Base-by-base conservation (phyloP, 257 asterid genomes). In the Schizonepeta tenuifolia region DNA sequence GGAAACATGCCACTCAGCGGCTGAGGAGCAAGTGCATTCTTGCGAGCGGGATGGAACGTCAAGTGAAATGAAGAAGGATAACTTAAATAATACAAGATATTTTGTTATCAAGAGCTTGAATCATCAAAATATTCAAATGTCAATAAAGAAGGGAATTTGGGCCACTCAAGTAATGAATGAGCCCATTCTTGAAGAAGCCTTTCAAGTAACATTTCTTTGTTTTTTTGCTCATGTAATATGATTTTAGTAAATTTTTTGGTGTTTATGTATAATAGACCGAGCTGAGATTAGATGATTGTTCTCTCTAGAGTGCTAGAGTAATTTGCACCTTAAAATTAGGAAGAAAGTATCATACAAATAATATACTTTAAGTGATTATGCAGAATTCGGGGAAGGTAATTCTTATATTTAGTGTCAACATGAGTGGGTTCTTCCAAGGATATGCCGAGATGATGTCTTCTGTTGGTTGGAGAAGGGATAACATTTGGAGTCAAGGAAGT, bases 381-480 rank as follows among this genome's bases (percentile, higher is more conserved):
- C 96, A 93, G 98, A 93, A 82, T 78, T 88, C 96, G 77, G 85
- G 92, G 81, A 93, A 89, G 86, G 98, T 93, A 67, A 91, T 93
- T 86, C 87, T 93, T 74, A 89, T 93, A 79, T 93, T 91, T 82
- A 93, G 98, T 83, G 98, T 93, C 88, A 93, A 93, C 88, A 83
- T 82, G 96, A 93, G 98, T 84, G 96, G 96, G 41, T 91, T 83
- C 90, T 93, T 93, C 87, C 98, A 93, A 93, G 98, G 98, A n/a
- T 93, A 93, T 75, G 98, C 97, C 61, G 85, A 93, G 83, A 93
- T 93, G 98, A 80, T 77, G 81, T 93, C 98, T 59, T 80, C 98
- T 1, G 84, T 88, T 72, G 96, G 98, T 65, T 87, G 90, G 93
- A 88, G 91, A 81, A 81, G 89, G 82, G 97, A 91, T 80, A 75